Evolutionary conservation across 371 early-diverging fungal genomes (phyloP).

Genomic region (Mucor ambiguus): DNA sequence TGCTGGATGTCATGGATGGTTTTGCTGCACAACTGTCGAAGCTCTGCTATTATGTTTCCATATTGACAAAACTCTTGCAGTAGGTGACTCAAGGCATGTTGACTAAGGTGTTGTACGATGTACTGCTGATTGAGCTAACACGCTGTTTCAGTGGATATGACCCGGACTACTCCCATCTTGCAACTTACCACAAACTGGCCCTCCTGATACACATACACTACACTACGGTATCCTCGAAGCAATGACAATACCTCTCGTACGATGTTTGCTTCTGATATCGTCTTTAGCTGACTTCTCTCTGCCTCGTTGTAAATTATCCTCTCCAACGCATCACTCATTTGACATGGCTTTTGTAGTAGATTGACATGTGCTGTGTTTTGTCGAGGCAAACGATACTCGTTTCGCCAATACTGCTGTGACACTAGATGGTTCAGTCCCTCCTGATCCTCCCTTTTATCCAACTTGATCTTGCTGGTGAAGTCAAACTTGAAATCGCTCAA

Average conservation of each 20-base stretch:
- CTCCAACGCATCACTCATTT: conserved; percentile 5
- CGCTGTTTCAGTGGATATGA: too few relatives aligned
- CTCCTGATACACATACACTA: conserved; percentile 24
- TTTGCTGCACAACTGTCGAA: conserved; percentile 20
- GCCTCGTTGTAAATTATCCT: background rate
- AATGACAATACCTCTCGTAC: conserved; percentile 40
- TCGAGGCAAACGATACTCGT: background rate
- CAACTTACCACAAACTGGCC: conserved; percentile 17
- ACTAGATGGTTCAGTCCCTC: conserved; percentile 17
- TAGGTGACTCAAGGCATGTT: conserved; percentile 12
- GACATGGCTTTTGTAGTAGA: conserved; percentile 21
- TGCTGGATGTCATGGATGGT: conserved; percentile 13
- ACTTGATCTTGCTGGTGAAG: conserved; percentile 8
- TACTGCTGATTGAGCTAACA: conserved; percentile 18
- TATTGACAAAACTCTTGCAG: conserved; percentile 28
- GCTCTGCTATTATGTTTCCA: conserved; percentile 31
- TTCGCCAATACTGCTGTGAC: conserved; percentile 28
- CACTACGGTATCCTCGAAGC: conserved; percentile 30
- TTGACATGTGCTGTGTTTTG: background rate
- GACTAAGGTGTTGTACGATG: conserved; percentile 25
- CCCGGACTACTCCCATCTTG: too few relatives aligned
- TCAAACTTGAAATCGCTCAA: conserved; percentile 3
- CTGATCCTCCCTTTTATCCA: conserved; percentile 22
- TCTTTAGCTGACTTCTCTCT: background rate
- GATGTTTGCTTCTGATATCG: conserved; percentile 30